Base-by-base conservation (phyloP, 306 rosid species). In the Prosopis cineraria region DNA sequence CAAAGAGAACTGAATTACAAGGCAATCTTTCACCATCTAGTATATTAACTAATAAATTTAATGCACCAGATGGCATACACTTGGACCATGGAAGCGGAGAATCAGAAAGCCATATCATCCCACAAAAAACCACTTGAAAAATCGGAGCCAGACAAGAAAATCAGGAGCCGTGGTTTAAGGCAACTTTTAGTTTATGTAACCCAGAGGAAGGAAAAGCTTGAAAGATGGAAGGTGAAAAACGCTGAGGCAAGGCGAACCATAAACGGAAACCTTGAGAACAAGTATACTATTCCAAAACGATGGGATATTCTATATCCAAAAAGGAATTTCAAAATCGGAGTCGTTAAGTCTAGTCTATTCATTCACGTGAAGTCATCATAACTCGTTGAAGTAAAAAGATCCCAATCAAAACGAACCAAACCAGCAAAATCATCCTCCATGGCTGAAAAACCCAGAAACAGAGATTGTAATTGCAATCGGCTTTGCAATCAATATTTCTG, bases 241-340 rank as follows among this genome's bases (percentile, higher is more conserved):
- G 44, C 47, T 64, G 68, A 48, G 36, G 78, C 12, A 72, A 82
- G 78, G 55, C 40, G 73, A 75, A 44, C 74, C 75, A 83, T 76
- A 72, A 53, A 68, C n/a, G 76, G 80, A 88, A 86, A 83, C 96
- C 87, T 88, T 73, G 88, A 74, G 68, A 72, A 71, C 83, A 92
- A 80, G 87, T 84, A 90, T 84, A 85, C 90, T 78, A 90, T 84
- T 77, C 81, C 88, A 86, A 17, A 79, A 53, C 60, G 60, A 68
- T 75, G 75, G 90, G 87, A 94, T 94, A 90, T 89, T 89, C 98
- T 80, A 83, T 64, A 78, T 44, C 79, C 83, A 79, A 89, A 86
- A 84, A 71, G 74, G 86, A 85, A 80, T 81, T 90, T 80, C 76
- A 41, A 50, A n/a, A 84, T 68, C 72, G 50, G 76, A 74, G 73